Conservation (phyloP, 768 basidiomycete genomes). For the Lactifluus hygrophoroides region DNA sequence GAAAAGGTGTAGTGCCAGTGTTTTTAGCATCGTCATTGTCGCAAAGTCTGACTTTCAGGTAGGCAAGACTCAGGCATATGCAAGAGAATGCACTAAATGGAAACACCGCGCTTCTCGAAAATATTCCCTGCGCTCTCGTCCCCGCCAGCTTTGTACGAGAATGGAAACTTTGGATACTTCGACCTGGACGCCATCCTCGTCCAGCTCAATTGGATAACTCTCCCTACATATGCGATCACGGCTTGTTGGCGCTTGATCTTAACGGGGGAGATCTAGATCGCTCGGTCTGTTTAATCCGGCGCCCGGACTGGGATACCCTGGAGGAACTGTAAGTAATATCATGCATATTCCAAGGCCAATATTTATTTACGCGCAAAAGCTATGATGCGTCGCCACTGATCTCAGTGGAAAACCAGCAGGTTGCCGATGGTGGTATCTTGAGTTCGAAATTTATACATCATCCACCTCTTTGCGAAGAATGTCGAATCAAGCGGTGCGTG, state of each 20-base stretch:
- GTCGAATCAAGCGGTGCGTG: conserved; percentile 20
- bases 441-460: conserved; percentile 25
- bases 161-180: conserved; percentile 65
- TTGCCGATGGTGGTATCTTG: conserved; percentile 8
- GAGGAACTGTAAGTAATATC: conserved; percentile 42
- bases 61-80: conserved; percentile 61
- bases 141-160: conserved; percentile 51
- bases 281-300: conserved; percentile 46
- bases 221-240: conserved; percentile 60
- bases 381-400: conserved; percentile 18
- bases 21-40: neutral
- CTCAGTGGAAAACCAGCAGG: conserved; percentile 6
- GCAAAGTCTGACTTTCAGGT: neutral
- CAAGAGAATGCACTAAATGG: conserved; percentile 45
- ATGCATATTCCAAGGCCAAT: neutral
- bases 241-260: conserved; percentile 55
- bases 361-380: neutral
- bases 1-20: conserved; percentile 51
- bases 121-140: conserved; percentile 48
- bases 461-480: conserved; percentile 19
- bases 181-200: conserved; percentile 44
- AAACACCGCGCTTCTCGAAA: conserved; percentile 37
- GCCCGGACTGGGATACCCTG: conserved; percentile 57
- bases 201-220: conserved; percentile 58
- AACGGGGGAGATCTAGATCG: conserved; percentile 54